Percentiles rank a stretch among this genome's conserved stretches.
phyloP scores from a whole-genome alignment of 306 rosid species.

The Hippophae rhamnoides region DNA sequence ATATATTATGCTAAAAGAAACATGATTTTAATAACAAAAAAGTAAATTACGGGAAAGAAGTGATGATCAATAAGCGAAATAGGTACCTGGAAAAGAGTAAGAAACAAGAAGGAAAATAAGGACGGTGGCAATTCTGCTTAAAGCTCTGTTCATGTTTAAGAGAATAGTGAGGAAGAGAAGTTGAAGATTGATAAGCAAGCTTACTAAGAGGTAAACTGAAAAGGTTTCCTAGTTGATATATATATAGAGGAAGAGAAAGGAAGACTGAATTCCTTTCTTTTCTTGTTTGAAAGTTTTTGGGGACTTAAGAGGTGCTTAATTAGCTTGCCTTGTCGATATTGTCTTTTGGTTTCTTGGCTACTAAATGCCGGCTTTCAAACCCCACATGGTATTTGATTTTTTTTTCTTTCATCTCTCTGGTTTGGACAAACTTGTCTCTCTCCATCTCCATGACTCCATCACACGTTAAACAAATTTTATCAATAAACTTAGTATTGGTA shows the following conservation, averaged over 20 bases:
- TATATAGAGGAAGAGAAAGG: background rate
- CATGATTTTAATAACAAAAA: too few relatives aligned
- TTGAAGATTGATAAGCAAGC: conserved; percentile 4
- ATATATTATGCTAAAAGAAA: too few relatives aligned
- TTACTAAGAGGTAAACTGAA: too few relatives aligned
- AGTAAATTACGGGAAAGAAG: conserved; percentile 1
- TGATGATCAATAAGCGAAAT: background rate
- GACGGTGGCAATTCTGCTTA: conserved; percentile 23
- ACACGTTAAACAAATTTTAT: background rate
- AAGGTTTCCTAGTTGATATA: background rate
- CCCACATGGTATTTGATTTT: background rate
- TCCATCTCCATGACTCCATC: conserved; percentile 46
- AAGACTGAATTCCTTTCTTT: conserved; percentile 71
- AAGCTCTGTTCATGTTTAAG: conserved; percentile 35
- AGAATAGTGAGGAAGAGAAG: conserved; percentile 4
- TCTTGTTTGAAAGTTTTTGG: conserved; percentile 47
- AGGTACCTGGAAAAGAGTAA: conserved; percentile 48
- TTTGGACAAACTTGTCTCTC: conserved; percentile 45
- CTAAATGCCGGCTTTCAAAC: conserved; percentile 10
- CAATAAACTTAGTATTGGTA: too few relatives aligned
- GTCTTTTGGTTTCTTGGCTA: conserved; percentile 35
- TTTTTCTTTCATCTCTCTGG: background rate
- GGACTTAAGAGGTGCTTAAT: conserved; percentile 4
- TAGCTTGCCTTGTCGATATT: conserved; percentile 54
- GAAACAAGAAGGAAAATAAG: conserved; percentile 24